Base-by-base conservation (phyloP, 768 basidiomycete genomes). In the Lentinula guzmanii region DNA sequence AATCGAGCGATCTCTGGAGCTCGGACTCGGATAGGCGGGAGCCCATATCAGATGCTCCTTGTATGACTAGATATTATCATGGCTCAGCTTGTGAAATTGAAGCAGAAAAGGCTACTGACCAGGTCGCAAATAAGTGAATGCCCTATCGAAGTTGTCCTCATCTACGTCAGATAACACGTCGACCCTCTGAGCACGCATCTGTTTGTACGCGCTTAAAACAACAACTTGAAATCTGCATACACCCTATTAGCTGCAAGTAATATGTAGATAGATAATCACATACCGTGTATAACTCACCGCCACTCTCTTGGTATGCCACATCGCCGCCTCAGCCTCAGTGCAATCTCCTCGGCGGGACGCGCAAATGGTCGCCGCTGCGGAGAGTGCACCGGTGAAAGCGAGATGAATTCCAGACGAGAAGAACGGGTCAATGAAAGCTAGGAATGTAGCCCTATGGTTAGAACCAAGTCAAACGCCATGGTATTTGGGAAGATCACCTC, bases 41-140 rank as follows among this genome's bases (percentile, higher is more conserved):
- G 13, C 90, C 90, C 81, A 91, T 85, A 63, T 92, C 90, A 0
- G 86, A 86, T 48, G 86, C 86, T 5, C 90, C 90, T 71, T 91
- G 90, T 41, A 91, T 91, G 33, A 92, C 90, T 91, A 39, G 13
- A 8, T 45, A 33, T 2, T 34, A 55, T 9, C 33, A 34, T 21
- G 3, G 16, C 33, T 15, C 21, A 35, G 33, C 31, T 18, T 3
- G 34, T 33, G 51, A 24, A 35, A n/a, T 28, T 24, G 33, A 3
- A 52, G 9, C 4, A n/a, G 15, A 35, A 4, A 2, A 2, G 43
- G 21, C 45, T 11, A 64, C 78, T 56, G 52, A 86, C 86, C 80
- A 59, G 87, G 87, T 34, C 86, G 75, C 52, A 89, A 75, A 69
- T 80, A 82, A 16, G 80, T 71, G 69, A 89, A 88, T 31, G 86